Evolutionary conservation across 768 basidiomycete species (phyloP).

Genomic region (Agaricus blazei): DNA sequence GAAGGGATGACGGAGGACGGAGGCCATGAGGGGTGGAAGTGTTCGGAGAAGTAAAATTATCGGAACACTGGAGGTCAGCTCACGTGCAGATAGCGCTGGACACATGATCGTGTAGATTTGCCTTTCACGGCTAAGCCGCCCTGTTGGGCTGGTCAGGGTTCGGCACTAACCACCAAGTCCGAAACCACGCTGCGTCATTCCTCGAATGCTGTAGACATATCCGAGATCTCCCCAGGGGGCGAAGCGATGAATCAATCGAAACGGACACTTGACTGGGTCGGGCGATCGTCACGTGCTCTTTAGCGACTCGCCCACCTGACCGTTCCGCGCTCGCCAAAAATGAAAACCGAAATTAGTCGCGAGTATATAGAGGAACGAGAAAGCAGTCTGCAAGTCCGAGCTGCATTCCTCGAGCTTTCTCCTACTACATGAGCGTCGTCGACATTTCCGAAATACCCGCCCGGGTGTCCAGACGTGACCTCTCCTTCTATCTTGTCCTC

Average conservation of each 20-base stretch:
- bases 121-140: background rate
- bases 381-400: background rate
- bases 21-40: conserved; percentile 23
- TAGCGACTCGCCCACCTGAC: conserved; percentile 9
- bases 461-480: conserved; percentile 30
- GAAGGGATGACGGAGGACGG: conserved; percentile 64
- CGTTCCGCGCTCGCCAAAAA: background rate
- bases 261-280: too few relatives aligned
- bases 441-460: conserved; percentile 30
- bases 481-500: conserved; percentile 58
- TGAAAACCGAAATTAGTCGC: background rate
- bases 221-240: too few relatives aligned
- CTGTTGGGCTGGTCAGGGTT: too few relatives aligned
- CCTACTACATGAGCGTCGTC: conserved; percentile 19
- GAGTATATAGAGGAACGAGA: too few relatives aligned
- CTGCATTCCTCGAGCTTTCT: background rate
- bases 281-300: too few relatives aligned
- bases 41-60: conserved; percentile 14
- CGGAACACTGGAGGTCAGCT: background rate
- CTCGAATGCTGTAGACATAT: too few relatives aligned
- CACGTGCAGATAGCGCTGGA: conserved; percentile 9
- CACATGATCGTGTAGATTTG: conserved; percentile 4
- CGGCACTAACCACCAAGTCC: too few relatives aligned
- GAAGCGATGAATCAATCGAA: too few relatives aligned
- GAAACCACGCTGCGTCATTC: too few relatives aligned